Evolutionary conservation across 345 rosid genomes (phyloP).

Genomic region (Melaleuca quinquenervia): DNA sequence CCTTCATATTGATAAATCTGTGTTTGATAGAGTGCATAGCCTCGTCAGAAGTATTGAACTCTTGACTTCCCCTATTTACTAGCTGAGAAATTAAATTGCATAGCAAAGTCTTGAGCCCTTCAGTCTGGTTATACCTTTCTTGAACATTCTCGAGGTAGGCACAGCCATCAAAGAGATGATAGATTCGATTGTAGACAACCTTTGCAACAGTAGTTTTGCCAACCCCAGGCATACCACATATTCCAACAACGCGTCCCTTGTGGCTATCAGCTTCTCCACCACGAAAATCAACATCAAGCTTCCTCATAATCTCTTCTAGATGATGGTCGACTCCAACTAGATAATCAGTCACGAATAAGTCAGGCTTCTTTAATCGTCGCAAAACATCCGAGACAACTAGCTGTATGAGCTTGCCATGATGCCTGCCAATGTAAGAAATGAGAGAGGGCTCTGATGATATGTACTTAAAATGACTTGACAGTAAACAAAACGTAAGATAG

Average conservation of each 20-base stretch:
- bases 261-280: neutral
- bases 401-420: neutral
- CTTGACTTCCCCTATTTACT: neutral
- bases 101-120: neutral
- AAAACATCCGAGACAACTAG: neutral
- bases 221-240: conserved; percentile 10
- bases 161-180: neutral
- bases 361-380: neutral
- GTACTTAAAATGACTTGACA: neutral
- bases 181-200: neutral
- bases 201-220: conserved; percentile 14
- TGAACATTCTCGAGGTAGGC: neutral
- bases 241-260: neutral
- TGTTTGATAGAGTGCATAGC: neutral
- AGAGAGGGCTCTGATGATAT: neutral
- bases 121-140: neutral
- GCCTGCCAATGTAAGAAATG: neutral
- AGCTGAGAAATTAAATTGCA: neutral
- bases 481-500: neutral
- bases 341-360: neutral
- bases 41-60: neutral
- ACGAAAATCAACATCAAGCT: neutral
- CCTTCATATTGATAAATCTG: neutral
- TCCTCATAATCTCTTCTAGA: neutral
- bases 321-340: conserved; percentile 1